phyloP scores from a whole-genome alignment of 352 stramenopile genomes.

The Phytophthora hibernalis region DNA sequence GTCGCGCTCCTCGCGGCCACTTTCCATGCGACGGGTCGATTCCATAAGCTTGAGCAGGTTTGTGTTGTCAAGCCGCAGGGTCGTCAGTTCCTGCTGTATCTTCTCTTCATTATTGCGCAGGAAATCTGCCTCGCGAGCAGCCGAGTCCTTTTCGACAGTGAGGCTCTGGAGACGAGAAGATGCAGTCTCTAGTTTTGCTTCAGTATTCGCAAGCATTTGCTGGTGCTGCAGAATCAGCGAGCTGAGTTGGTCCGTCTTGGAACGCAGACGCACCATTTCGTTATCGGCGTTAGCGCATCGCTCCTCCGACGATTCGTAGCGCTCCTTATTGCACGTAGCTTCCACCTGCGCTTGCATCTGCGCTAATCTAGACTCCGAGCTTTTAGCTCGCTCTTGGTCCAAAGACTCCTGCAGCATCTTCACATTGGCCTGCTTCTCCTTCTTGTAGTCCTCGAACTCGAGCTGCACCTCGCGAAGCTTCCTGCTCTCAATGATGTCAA shows the following conservation, averaged over 20 bases:
- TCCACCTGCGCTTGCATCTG: slow-evolving; percentile 82
- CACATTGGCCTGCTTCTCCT: slow-evolving; percentile 72
- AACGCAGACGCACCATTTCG: slow-evolving; percentile 66
- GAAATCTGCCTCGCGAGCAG: slow-evolving; percentile 52
- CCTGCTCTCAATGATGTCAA: slow-evolving; percentile 47
- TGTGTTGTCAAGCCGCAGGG: slow-evolving; percentile 75
- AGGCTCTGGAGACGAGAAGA: slow-evolving; percentile 48
- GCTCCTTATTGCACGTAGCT: slow-evolving; percentile 67
- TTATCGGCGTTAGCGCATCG: slow-evolving; percentile 64
- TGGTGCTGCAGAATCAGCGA: slow-evolving; percentile 72
- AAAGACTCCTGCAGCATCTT: slow-evolving; percentile 76
- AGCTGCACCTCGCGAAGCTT: slow-evolving; percentile 65
- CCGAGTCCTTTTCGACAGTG: slow-evolving; percentile 57
- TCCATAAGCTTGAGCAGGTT: slow-evolving; percentile 86
- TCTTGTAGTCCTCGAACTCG: slow-evolving; percentile 84
- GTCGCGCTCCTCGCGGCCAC: slow-evolving; percentile 62
- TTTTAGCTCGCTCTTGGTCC: slow-evolving; percentile 59
- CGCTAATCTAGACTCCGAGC: slow-evolving; percentile 53
- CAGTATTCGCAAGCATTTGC: slow-evolving; percentile 57
- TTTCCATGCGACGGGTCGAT: slow-evolving; percentile 72
- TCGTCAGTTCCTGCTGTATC: slow-evolving; percentile 60
- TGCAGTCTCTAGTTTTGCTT: slow-evolving; percentile 66
- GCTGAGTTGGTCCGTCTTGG: slow-evolving; percentile 68
- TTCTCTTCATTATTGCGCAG: slow-evolving; percentile 74
- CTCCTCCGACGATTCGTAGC: slow-evolving; percentile 61